Evolutionary conservation across 345 rosid species (phyloP).

Genomic region (Cardamine occulta): DNA sequence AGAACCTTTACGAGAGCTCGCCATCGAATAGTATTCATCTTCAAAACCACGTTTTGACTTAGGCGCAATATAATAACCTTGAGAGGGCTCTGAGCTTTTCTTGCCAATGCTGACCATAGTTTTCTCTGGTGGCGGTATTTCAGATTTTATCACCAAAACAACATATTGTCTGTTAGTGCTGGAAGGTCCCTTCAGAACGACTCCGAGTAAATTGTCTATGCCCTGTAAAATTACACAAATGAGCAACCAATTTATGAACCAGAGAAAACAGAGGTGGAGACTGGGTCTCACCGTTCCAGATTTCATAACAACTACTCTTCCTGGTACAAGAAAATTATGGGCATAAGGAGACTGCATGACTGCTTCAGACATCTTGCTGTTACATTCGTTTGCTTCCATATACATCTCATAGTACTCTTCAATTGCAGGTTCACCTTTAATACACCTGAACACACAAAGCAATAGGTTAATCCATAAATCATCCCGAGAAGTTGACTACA

Average conservation of each 20-base stretch:
- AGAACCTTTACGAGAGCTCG: constrained; percentile 66
- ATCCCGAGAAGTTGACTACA: constrained; percentile 5
- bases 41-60: constrained; percentile 72
- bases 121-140: constrained; percentile 54
- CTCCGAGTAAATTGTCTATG: constrained; percentile 88
- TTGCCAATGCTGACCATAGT: constrained; percentile 55
- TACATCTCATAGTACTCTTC: constrained; percentile 85
- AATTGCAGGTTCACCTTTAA: constrained; percentile 89
- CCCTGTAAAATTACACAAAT: constrained; percentile 50
- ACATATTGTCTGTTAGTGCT: constrained; percentile 59
- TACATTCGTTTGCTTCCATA: constrained; percentile 57
- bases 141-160: constrained; percentile 77
- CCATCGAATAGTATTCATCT: constrained; percentile 57
- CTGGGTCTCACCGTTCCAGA: constrained; percentile 66
- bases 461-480: constrained; percentile 16
- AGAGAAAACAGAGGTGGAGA: constrained; percentile 29
- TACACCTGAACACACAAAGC: constrained; percentile 62
- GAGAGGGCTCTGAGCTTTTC: constrained; percentile 55
- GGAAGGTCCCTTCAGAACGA: constrained; percentile 63
- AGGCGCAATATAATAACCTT: constrained; percentile 69
- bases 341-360: constrained; percentile 65
- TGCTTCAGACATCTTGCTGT: constrained; percentile 58
- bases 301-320: constrained; percentile 89
- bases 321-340: constrained; percentile 56
- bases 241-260: constrained; percentile 26